Conservation (phyloP, 1,284 basidiomycete genomes). For the Boletellus deceptivus region DNA sequence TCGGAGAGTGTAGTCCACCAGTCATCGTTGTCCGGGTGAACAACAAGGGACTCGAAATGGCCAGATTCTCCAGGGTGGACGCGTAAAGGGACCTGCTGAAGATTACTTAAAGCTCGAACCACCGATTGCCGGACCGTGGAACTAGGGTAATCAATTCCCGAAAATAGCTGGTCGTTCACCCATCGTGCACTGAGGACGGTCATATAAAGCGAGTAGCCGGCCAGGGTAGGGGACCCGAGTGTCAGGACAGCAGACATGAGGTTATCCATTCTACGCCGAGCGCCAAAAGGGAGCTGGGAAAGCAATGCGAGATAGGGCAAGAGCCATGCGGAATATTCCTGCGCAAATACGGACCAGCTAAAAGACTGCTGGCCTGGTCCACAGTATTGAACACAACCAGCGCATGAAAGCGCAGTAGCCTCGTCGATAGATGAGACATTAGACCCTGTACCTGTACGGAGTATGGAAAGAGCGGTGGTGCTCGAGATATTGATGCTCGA, state of each 20-base stretch:
- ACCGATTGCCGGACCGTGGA: slow-evolving; percentile 14
- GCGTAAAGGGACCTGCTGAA: slow-evolving; percentile 34
- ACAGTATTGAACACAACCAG: slow-evolving; percentile 32
- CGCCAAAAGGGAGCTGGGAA: slow-evolving; percentile 45
- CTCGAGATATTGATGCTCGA: slow-evolving; percentile 11
- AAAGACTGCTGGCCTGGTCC: slow-evolving; percentile 33
- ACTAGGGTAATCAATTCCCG: slow-evolving; percentile 20
- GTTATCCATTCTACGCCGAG: slow-evolving; percentile 25
- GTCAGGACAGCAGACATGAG: slow-evolving; percentile 32
- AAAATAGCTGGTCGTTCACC: slow-evolving; percentile 25
- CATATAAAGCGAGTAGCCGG: slow-evolving; percentile 33
- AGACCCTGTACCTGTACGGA: slow-evolving; percentile 14
- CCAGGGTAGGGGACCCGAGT: slow-evolving; percentile 35
- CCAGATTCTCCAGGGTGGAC: slow-evolving; percentile 22
- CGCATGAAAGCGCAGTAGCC: slow-evolving; percentile 23
- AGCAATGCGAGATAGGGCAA: slow-evolving; percentile 44
- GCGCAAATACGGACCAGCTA: slow-evolving; percentile 38
- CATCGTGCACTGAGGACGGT: slow-evolving; percentile 34
- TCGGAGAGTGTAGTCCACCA: slow-evolving; percentile 29
- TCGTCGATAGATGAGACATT: not conserved
- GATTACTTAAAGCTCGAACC: slow-evolving; percentile 21
- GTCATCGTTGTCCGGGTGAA: slow-evolving; percentile 32
- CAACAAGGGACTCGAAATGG: slow-evolving; percentile 30
- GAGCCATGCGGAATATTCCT: slow-evolving; percentile 43
- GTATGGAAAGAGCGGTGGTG: slow-evolving; percentile 13